These are phyloP conservation scores for Naganishia vaughanmartiniae DNA, from an alignment of 768 basidiomycete genomes.

Conservation along the genomic window DNA sequence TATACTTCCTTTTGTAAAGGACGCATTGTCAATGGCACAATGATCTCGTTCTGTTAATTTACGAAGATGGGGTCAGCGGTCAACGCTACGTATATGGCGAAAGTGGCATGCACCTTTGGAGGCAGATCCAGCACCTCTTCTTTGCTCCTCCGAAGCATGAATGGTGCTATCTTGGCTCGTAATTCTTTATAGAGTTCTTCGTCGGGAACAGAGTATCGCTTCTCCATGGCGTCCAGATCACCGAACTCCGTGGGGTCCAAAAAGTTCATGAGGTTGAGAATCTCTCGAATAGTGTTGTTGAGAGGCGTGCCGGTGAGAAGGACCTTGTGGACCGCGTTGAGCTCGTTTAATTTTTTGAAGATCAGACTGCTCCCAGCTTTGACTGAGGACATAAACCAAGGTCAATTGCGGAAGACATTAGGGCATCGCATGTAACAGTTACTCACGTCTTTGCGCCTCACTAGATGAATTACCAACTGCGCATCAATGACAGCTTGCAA, in stretches of 20 bases:
- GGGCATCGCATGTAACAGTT: not conserved
- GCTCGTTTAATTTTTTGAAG: conserved; percentile 76
- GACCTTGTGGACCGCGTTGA: conserved; percentile 73
- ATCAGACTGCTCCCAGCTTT: conserved; percentile 77
- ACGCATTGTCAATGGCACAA: conserved; percentile 81
- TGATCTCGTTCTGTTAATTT: conserved; percentile 50
- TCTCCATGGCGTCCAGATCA: conserved; percentile 70
- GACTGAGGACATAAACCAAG: conserved; percentile 57
- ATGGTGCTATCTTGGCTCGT: conserved; percentile 72
- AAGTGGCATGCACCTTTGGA: conserved; percentile 66
- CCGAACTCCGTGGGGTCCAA: conserved; percentile 64
- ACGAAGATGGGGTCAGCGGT: not conserved
- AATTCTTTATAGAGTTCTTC: conserved; percentile 72
- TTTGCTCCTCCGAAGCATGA: conserved; percentile 91
- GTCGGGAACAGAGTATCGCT: conserved; percentile 70
- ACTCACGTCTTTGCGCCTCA: conserved; percentile 82
- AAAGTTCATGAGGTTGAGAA: conserved; percentile 97
- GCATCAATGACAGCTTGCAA: not conserved
- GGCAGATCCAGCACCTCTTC: conserved; percentile 79
- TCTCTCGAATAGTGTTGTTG: conserved; percentile 93
- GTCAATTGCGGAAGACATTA: conserved; percentile 22
- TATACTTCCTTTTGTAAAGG: conserved; percentile 84
- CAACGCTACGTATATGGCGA: conserved; percentile 13
- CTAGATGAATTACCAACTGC: not conserved
- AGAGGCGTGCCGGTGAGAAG: conserved; percentile 95